Percentiles rank a stretch among this genome's conserved stretches.
phyloP scores from a whole-genome alignment of 805 yeast genomes.

The Candida ponderosae region DNA sequence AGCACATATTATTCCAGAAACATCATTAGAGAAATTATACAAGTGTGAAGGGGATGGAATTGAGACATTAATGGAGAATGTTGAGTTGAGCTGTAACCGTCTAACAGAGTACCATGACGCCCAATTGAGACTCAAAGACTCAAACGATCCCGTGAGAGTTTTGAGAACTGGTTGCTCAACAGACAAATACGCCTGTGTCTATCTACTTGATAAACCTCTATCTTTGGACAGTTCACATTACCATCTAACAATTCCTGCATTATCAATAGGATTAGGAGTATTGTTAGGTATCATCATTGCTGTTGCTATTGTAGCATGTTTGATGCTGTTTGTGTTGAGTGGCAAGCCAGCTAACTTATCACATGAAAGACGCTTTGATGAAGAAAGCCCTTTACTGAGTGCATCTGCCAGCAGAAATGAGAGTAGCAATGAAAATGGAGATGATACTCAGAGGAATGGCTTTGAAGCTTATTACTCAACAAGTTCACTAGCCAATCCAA shows the following conservation, averaged over 20 bases:
- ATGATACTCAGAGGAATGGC: too few relatives aligned
- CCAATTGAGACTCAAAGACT: constrained; percentile 36
- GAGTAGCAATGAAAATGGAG: not conserved
- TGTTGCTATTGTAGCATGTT: constrained; percentile 24
- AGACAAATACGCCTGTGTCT: constrained; percentile 39
- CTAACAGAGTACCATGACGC: constrained; percentile 27
- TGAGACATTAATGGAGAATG: constrained; percentile 34
- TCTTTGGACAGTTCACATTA: constrained; percentile 40
- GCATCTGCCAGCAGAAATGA: too few relatives aligned
- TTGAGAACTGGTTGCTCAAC: constrained; percentile 56
- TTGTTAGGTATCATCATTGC: constrained; percentile 47
- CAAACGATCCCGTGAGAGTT: constrained; percentile 46
- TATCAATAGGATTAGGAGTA: constrained; percentile 62
- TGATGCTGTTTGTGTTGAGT: constrained; percentile 22
- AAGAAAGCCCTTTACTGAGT: not conserved
- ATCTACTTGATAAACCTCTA: constrained; percentile 62
- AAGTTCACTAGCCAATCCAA: not conserved
- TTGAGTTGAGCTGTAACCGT: constrained; percentile 36
- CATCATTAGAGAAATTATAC: constrained; percentile 37
- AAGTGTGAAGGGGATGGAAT: constrained; percentile 36
- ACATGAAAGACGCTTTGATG: not conserved
- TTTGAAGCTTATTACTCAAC: not conserved
- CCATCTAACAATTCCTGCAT: constrained; percentile 56
- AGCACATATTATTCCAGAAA: constrained; percentile 62
- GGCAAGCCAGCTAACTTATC: not conserved